Evolutionary conservation across 2,329 filamentous ascomycete species (phyloP).

Genomic region (Coleophoma crateriformis): DNA sequence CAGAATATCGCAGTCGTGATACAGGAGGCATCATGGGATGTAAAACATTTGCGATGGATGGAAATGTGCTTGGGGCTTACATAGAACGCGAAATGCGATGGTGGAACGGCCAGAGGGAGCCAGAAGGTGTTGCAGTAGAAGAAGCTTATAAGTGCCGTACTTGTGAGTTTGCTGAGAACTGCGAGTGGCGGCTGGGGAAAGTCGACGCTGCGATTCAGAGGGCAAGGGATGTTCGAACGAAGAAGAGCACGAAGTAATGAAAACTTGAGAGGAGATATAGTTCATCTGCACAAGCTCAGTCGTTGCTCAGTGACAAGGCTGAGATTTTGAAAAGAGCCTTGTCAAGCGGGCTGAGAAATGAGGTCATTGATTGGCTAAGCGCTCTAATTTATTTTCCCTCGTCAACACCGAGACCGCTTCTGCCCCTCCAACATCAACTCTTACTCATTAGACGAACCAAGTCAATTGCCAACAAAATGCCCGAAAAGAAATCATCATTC

Average conservation of each 20-base stretch:
- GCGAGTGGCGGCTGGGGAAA: constrained; percentile 70
- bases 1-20: constrained; percentile 44
- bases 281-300: too few species aligned
- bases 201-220: constrained; percentile 48
- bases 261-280: too few species aligned
- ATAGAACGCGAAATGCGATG: constrained; percentile 68
- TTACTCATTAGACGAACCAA: background rate
- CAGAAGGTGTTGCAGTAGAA: constrained; percentile 71
- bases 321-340: background rate
- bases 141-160: constrained; percentile 84
- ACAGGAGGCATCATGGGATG: constrained; percentile 48
- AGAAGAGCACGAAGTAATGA: too few species aligned
- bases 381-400: background rate
- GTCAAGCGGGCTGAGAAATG: background rate
- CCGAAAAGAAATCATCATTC: constrained; percentile 49
- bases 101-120: constrained; percentile 75
- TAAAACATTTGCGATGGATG: constrained; percentile 62
- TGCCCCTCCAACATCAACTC: background rate
- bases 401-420: background rate
- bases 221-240: constrained; percentile 3
- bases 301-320: background rate
- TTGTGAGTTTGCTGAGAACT: constrained; percentile 78
- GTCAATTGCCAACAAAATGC: constrained; percentile 12
- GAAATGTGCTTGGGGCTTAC: constrained; percentile 57
- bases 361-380: background rate